phyloP scores from a whole-genome alignment of 2,329 filamentous ascomycete genomes.

The Pseudogymnoascus pannorum region DNA sequence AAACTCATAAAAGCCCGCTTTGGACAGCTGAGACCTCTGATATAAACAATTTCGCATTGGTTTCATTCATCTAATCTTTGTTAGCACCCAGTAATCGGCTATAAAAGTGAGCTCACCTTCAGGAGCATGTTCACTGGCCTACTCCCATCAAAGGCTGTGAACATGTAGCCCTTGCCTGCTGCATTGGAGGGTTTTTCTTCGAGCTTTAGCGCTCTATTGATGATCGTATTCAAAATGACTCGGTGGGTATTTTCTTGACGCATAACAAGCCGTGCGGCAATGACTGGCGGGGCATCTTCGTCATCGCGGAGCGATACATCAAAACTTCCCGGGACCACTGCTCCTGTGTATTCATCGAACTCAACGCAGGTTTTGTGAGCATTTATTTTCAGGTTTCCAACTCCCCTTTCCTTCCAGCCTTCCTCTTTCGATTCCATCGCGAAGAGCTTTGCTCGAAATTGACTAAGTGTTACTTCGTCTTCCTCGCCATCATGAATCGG shows the following conservation, averaged over 20 bases:
- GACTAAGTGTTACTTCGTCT: slow-evolving; percentile 67
- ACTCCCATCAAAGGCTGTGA: slow-evolving; percentile 54
- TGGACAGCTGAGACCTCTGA: slow-evolving; percentile 31
- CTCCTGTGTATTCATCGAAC: slow-evolving; percentile 43
- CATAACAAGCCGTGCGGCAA: slow-evolving; percentile 64
- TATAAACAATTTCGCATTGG: slow-evolving; percentile 26
- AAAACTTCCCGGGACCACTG: slow-evolving; percentile 45
- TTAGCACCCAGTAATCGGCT: slow-evolving; percentile 12
- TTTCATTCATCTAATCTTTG: slow-evolving; percentile 25
- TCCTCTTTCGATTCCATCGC: slow-evolving; percentile 58
- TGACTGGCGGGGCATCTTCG: slow-evolving; percentile 19
- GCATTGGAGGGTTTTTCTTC: slow-evolving; percentile 60
- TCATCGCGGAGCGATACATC: slow-evolving; percentile 47
- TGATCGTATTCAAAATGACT: slow-evolving; percentile 76
- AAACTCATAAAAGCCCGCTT: slow-evolving; percentile 22
- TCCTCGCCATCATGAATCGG: slow-evolving; percentile 80
- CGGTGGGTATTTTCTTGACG: slow-evolving; percentile 83
- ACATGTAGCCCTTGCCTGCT: slow-evolving; percentile 57
- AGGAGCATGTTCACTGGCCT: slow-evolving; percentile 53
- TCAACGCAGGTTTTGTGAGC: slow-evolving; percentile 52
- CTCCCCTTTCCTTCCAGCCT: slow-evolving; percentile 82
- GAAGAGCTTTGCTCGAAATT: slow-evolving; percentile 78
- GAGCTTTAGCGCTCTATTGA: slow-evolving; percentile 73
- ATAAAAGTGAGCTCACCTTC: slow-evolving; percentile 40
- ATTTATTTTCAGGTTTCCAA: slow-evolving; percentile 80